Evolutionary conservation across 2,329 filamentous ascomycete genomes (phyloP).

Genomic region (Claviceps citrina): DNA sequence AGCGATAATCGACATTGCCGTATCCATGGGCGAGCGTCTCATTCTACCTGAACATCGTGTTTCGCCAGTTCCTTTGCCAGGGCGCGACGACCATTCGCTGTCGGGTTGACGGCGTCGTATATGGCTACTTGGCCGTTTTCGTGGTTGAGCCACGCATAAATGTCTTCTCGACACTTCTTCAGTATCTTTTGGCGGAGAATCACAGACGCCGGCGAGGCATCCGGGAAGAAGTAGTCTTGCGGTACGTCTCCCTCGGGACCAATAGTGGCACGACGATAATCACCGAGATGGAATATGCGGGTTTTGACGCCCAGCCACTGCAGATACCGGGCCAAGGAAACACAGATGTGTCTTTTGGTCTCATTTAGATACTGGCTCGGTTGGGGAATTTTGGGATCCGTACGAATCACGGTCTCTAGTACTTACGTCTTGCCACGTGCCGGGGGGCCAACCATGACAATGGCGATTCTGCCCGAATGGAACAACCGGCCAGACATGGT

Average conservation of each 20-base stretch:
- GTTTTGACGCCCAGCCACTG: slow-evolving; percentile 97
- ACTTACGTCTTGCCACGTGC: slow-evolving; percentile 86
- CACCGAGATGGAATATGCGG: slow-evolving; percentile 89
- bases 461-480: slow-evolving; percentile 91
- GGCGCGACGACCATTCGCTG: slow-evolving; percentile 63
- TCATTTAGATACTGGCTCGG: neutral
- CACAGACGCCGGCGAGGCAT: slow-evolving; percentile 84
- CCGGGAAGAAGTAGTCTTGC: slow-evolving; percentile 94
- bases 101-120: slow-evolving; percentile 93
- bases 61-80: slow-evolving; percentile 95
- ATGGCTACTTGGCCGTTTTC: slow-evolving; percentile 98
- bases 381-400: neutral
- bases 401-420: neutral
- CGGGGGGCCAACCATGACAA: slow-evolving; percentile 89
- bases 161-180: slow-evolving; percentile 93
- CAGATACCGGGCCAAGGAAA: slow-evolving; percentile 85
- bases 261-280: slow-evolving; percentile 86
- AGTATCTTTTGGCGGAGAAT: slow-evolving; percentile 91
- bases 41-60: slow-evolving; percentile 75
- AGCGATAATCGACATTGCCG: too few species aligned
- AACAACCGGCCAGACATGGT: slow-evolving; percentile 95
- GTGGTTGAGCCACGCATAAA: slow-evolving; percentile 89
- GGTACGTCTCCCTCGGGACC: slow-evolving; percentile 72
- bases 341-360: slow-evolving; percentile 63
- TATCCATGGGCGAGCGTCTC: too few species aligned